Percentiles rank a stretch among this genome's conserved stretches.
Conservation (phyloP, 305 asterid genomes). For the Plantago lanceolata region DNA sequence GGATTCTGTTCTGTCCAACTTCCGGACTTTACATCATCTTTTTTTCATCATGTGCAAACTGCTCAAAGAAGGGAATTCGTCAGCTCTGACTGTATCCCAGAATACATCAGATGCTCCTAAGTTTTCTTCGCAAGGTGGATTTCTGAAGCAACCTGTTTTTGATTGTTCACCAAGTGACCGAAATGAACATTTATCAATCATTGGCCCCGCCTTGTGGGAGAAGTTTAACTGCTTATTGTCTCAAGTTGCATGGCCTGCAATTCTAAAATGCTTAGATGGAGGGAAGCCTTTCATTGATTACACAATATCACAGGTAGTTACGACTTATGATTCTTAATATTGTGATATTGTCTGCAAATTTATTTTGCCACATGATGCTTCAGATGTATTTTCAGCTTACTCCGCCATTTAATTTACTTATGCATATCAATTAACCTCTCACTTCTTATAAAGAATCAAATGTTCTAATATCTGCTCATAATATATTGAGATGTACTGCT, state of each 20-base stretch:
- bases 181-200: conserved; percentile 32
- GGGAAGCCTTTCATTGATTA: conserved; percentile 74
- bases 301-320: conserved; percentile 72
- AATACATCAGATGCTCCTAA: conserved; percentile 33
- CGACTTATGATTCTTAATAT: no score
- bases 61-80: conserved; percentile 75
- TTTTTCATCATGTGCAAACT: conserved; percentile 86
- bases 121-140: conserved; percentile 80
- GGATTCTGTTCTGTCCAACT: conserved; percentile 71
- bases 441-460: conserved; percentile 6
- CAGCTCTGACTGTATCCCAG: conserved; percentile 31
- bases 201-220: conserved; percentile 56
- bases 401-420: conserved; percentile 17
- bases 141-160: conserved; percentile 61
- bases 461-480: background rate
- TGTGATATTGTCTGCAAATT: background rate
- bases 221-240: conserved; percentile 64
- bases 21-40: conserved; percentile 80
- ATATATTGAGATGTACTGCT: conserved; percentile 9
- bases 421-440: conserved; percentile 13
- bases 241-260: conserved; percentile 74
- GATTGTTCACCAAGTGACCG: conserved; percentile 39
- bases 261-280: conserved; percentile 70
- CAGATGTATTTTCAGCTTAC: conserved; percentile 10
- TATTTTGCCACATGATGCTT: background rate